phyloP scores from a whole-genome alignment of 495 filamentous ascomycete genomes.

The Cercophora sp. region DNA sequence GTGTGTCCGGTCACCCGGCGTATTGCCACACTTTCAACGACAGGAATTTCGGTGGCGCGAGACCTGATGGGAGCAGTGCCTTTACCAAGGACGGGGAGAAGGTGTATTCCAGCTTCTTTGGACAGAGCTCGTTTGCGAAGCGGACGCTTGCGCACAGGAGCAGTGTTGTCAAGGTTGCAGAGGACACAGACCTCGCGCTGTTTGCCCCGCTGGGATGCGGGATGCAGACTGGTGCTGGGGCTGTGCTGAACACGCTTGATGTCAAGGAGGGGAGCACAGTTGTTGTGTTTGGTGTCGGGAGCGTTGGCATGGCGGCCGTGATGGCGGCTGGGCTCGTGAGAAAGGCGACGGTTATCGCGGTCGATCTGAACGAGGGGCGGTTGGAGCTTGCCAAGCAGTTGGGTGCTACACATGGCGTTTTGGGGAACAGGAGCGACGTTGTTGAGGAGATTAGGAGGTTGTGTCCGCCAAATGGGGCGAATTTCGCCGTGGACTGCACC shows the following conservation, averaged over 20 bases:
- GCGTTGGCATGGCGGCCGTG: slow-evolving; percentile 64
- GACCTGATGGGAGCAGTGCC: slow-evolving; percentile 13
- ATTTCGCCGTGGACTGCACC: slow-evolving; percentile 40
- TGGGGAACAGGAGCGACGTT: slow-evolving; percentile 22
- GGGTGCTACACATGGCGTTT: slow-evolving; percentile 49
- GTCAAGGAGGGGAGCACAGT: slow-evolving; percentile 54
- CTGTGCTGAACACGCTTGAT: slow-evolving; percentile 40
- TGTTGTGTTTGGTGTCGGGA: slow-evolving; percentile 70
- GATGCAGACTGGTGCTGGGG: slow-evolving; percentile 43
- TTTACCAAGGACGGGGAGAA: slow-evolving; percentile 41
- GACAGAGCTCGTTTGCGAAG: slow-evolving; percentile 44
- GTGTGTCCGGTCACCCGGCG: slow-evolving; percentile 61
- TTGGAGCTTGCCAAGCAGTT: slow-evolving; percentile 58
- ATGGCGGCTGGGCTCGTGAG: slow-evolving; percentile 52
- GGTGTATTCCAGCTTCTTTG: slow-evolving; percentile 60
- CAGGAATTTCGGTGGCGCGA: slow-evolving; percentile 37
- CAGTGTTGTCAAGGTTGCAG: slow-evolving; percentile 28
- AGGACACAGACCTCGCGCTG: slow-evolving; percentile 26
- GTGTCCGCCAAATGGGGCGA: slow-evolving; percentile 29
- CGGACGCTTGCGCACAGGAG: slow-evolving; percentile 33
- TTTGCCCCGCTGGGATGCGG: slow-evolving; percentile 47
- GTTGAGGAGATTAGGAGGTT: slow-evolving; percentile 23
- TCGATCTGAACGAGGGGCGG: slow-evolving; percentile 59
- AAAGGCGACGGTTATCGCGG: slow-evolving; percentile 47
- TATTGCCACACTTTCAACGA: slow-evolving; percentile 47